These are phyloP conservation scores for Phytopythium helicoides DNA, from an alignment of 352 stramenopile species.

Conservation along the genomic window DNA sequence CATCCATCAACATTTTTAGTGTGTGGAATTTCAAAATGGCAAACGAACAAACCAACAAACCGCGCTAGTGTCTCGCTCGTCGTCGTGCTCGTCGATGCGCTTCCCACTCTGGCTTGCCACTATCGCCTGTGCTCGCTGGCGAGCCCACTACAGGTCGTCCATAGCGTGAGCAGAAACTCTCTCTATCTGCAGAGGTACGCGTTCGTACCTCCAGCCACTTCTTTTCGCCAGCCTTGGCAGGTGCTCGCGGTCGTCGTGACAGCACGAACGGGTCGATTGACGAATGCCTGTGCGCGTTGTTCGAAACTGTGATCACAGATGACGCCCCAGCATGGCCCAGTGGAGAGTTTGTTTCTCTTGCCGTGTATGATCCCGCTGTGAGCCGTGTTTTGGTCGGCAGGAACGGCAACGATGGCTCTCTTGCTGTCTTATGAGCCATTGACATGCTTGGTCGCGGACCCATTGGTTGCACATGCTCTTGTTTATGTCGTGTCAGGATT, in stretches of 20 bases:
- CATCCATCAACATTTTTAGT: no score
- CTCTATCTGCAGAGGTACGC: not conserved
- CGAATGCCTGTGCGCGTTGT: not conserved
- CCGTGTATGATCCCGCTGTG: no score
- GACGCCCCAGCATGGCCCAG: no score
- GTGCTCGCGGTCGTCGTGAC: not conserved
- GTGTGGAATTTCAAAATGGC: no score
- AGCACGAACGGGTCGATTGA: not conserved
- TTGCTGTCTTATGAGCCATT: slow-evolving; percentile 13
- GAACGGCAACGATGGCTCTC: slow-evolving; percentile 15
- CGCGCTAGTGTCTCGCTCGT: slow-evolving; percentile 4
- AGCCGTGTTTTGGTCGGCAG: not conserved
- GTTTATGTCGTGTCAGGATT: slow-evolving; percentile 34
- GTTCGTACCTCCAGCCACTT: slow-evolving; percentile 37
- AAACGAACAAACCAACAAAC: no score
- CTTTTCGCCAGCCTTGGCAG: not conserved
- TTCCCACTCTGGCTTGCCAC: slow-evolving; percentile 18
- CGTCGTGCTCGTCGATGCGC: slow-evolving; percentile 19
- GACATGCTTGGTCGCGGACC: slow-evolving; percentile 28
- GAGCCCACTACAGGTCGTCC: slow-evolving; percentile 49
- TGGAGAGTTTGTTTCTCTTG: no score
- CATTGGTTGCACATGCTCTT: slow-evolving; percentile 35
- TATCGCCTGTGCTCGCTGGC: slow-evolving; percentile 33
- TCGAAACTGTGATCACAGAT: not conserved
- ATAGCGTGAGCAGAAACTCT: no score